Conservation (phyloP, 108 stramenopile species). For the Nitzschia putrida region DNA sequence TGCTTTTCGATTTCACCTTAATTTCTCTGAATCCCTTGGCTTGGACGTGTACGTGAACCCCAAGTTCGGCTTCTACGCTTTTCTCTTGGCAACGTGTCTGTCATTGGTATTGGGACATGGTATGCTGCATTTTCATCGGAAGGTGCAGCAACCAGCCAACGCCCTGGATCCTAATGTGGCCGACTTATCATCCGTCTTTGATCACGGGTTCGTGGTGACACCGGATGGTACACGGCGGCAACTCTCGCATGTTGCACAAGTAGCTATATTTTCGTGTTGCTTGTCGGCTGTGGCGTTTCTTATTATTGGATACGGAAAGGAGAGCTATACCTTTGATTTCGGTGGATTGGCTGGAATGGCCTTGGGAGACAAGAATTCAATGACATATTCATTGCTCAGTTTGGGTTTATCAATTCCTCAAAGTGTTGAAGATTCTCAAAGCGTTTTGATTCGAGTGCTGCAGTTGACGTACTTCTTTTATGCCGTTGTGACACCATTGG, state of each 20-base stretch:
- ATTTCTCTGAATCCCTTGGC: conserved; percentile 39
- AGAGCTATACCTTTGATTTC: conserved; percentile 84
- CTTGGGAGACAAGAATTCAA: conserved; percentile 57
- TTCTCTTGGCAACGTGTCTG: conserved; percentile 81
- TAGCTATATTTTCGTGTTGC: conserved; percentile 11
- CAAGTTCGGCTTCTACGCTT: conserved; percentile 83
- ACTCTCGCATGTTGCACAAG: conserved; percentile 25
- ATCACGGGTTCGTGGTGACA: conserved; percentile 34
- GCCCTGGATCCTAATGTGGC: not conserved
- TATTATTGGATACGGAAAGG: conserved; percentile 40
- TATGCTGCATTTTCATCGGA: conserved; percentile 79
- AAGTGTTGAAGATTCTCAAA: conserved; percentile 59
- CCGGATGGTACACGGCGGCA: conserved; percentile 3
- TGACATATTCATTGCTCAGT: conserved; percentile 70
- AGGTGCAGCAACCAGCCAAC: not conserved
- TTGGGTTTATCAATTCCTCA: conserved; percentile 69
- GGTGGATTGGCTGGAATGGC: conserved; percentile 80
- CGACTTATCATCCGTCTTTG: conserved; percentile 14
- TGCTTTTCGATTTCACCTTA: conserved; percentile 86
- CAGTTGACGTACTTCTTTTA: conserved; percentile 84
- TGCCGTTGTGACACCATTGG: conserved; percentile 79
- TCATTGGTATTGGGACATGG: conserved; percentile 81
- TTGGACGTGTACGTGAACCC: conserved; percentile 77
- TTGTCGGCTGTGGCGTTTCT: conserved; percentile 29
- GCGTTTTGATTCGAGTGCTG: conserved; percentile 60